Percentiles rank a stretch among this genome's conserved stretches.
phyloP scores from a whole-genome alignment of 2,329 filamentous ascomycete genomes.

The Rhynchosporium secalis region DNA sequence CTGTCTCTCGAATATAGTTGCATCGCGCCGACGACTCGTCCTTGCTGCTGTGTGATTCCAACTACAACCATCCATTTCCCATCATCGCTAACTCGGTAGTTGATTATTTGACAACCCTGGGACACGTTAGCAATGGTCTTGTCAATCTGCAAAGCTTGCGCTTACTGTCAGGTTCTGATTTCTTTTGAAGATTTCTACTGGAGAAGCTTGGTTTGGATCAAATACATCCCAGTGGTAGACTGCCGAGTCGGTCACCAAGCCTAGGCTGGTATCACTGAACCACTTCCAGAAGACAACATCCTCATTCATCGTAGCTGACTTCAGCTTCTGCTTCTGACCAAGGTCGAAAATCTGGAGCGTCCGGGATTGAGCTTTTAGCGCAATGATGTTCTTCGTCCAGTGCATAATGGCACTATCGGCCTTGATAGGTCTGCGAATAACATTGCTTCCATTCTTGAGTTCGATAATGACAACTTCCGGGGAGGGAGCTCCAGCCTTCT shows the following conservation, averaged over 20 bases:
- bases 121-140: conserved; percentile 10
- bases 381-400: conserved; percentile 94
- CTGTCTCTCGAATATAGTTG: conserved; percentile 96
- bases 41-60: conserved; percentile 90
- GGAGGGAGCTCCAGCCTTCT: conserved; percentile 78
- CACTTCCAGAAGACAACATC: conserved; percentile 99
- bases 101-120: conserved; percentile 97
- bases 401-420: conserved; percentile 99
- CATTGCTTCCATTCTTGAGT: conserved; percentile 95
- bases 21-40: conserved; percentile 92
- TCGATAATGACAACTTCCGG: conserved; percentile 97
- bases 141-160: conserved; percentile 27
- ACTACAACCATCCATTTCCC: conserved; percentile 99
- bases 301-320: conserved; percentile 94
- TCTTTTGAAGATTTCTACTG: conserved; percentile 91
- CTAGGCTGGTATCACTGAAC: conserved; percentile 87
- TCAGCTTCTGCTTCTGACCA: conserved; percentile 88
- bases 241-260: conserved; percentile 84
- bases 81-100: conserved; percentile 93
- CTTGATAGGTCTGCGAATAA: conserved; percentile 93
- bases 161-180: conserved; percentile 84
- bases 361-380: conserved; percentile 88
- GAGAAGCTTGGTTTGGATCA: conserved; percentile 74
- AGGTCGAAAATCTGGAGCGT: conserved; percentile 99
- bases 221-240: conserved; percentile 99